A percentile compares a stretch with the other conserved stretches of the same genome.
phyloP scores from a whole-genome alignment of 2,329 filamentous ascomycete genomes.

The Aspergillus proliferans region DNA sequence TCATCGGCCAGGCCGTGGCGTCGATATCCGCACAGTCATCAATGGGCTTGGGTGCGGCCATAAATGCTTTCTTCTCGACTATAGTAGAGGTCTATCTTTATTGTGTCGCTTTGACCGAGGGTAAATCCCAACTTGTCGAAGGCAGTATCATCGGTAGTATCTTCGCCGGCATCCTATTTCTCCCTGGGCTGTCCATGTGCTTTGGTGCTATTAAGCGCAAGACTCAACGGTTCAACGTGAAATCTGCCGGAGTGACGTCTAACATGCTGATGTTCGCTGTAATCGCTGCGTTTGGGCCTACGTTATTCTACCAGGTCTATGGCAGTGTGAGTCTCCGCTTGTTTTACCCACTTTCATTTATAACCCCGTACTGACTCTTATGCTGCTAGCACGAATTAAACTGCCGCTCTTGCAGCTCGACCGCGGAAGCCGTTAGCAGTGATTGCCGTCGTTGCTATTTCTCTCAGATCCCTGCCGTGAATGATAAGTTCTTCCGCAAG shows the following conservation, averaged over 20 bases:
- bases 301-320: slow-evolving; percentile 97
- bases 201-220: slow-evolving; percentile 97
- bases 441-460: slow-evolving; percentile 95
- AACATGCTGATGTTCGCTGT: slow-evolving; percentile 97
- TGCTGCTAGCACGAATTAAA: slow-evolving; percentile 71
- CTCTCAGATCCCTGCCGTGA: slow-evolving; percentile 73
- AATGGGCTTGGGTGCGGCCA: slow-evolving; percentile 93
- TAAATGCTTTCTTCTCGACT: slow-evolving; percentile 98
- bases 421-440: slow-evolving; percentile 35
- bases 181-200: slow-evolving; percentile 96
- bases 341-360: not conserved
- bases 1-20: slow-evolving; percentile 95
- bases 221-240: slow-evolving; percentile 96
- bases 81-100: slow-evolving; percentile 97
- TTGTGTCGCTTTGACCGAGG: slow-evolving; percentile 85
- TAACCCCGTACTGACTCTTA: slow-evolving; percentile 28
- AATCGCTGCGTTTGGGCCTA: slow-evolving; percentile 90
- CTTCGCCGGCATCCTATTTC: slow-evolving; percentile 89
- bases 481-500: slow-evolving; percentile 82
- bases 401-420: slow-evolving; percentile 61
- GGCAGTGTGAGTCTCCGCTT: slow-evolving; percentile 59
- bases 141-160: slow-evolving; percentile 97
- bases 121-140: slow-evolving; percentile 88
- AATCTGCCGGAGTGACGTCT: slow-evolving; percentile 90
- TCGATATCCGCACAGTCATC: slow-evolving; percentile 98